phyloP scores from a whole-genome alignment of 768 basidiomycete species.

The Coprinopsis marcescibilis region DNA sequence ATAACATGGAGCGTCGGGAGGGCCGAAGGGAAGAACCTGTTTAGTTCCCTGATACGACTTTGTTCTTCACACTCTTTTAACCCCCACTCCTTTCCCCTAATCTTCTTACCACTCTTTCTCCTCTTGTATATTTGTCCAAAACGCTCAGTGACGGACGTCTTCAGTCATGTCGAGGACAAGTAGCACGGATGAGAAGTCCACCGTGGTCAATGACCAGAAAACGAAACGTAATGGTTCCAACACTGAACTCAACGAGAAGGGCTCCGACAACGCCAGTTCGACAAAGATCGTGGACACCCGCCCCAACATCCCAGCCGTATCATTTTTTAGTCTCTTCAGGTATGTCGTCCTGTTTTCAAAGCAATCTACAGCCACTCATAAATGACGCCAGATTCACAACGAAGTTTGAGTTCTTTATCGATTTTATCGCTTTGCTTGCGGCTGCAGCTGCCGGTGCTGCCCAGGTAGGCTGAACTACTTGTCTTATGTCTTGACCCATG shows the following conservation, averaged over 20 bases:
- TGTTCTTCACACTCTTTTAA: too few relatives aligned
- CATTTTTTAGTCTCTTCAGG: constrained; percentile 44
- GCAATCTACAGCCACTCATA: too few relatives aligned
- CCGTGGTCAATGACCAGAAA: constrained; percentile 29
- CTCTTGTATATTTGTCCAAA: too few relatives aligned
- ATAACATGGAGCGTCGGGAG: too few relatives aligned
- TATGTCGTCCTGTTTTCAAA: too few relatives aligned
- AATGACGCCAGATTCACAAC: constrained; percentile 60
- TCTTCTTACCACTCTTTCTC: too few relatives aligned
- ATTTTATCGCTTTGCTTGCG: constrained; percentile 65
- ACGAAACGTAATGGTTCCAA: constrained; percentile 24
- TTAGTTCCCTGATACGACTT: too few relatives aligned
- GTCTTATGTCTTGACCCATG: too few relatives aligned
- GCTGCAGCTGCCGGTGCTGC: constrained; percentile 76
- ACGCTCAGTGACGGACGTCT: neutral
- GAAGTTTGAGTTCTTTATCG: constrained; percentile 54
- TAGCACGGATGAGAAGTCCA: constrained; percentile 38
- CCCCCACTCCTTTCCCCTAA: too few relatives aligned
- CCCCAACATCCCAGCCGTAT: constrained; percentile 28
- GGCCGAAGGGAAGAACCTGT: too few relatives aligned
- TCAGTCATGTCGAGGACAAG: constrained; percentile 38
- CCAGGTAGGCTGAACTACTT: constrained; percentile 47
- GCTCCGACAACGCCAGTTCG: constrained; percentile 3
- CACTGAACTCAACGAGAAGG: constrained; percentile 16
- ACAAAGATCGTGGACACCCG: constrained; percentile 25